Base-by-base conservation (phyloP, 2,329 filamentous ascomycete species). In the Sporothrix curviconia region DNA sequence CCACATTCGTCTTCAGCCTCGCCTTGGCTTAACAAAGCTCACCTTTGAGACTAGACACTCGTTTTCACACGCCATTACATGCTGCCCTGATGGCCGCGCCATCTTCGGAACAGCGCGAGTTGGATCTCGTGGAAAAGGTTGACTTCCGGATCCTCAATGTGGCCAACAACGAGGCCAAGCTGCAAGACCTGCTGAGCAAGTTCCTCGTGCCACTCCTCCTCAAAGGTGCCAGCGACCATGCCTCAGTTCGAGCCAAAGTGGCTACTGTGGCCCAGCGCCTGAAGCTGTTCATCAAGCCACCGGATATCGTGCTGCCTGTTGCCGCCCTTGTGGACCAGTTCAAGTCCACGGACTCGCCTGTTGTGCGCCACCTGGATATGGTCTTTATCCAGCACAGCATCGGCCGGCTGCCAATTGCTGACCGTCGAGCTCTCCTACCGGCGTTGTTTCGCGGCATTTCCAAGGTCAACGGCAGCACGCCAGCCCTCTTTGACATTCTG, bases 341-440 rank as follows among this genome's bases (percentile, higher is more conserved):
- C 78, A 95, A 95, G 70, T 83, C 89, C 22, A 83, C 83, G 37
- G 78, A 84, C 39, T 86, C 85, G 12, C 76, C 85, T 1, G 78
- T 96, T 37, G 83, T 99, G 62, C 86, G 90, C 62, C 89, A 95
- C 68, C 88, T 96, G 64, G 92, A 97, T 71, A 76, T 97, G 40
- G 79, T 88, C 17, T 96, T 95, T 68, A 87, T 96, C 37, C 89
- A 95, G 66, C 90, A 95, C 68, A 94, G 92, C 42, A 66, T 83
- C 28, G 70, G 74, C 42, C 76, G 79, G 3, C 68, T 81, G 22
- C 70, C 75, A 32, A 70, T 74, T 12, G 66, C 78, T 55, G 87
- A 92, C 42, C 82, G 90, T 64, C 79, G 86, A 36, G 82, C 85
- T 11, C 74, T 96, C 4, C 71, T 96, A n/a, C 85, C 90, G 1